A percentile compares a stretch with the other conserved stretches of the same genome.
Conservation (phyloP, 2,329 filamentous ascomycete genomes). For the Hypoxylon sp. region DNA sequence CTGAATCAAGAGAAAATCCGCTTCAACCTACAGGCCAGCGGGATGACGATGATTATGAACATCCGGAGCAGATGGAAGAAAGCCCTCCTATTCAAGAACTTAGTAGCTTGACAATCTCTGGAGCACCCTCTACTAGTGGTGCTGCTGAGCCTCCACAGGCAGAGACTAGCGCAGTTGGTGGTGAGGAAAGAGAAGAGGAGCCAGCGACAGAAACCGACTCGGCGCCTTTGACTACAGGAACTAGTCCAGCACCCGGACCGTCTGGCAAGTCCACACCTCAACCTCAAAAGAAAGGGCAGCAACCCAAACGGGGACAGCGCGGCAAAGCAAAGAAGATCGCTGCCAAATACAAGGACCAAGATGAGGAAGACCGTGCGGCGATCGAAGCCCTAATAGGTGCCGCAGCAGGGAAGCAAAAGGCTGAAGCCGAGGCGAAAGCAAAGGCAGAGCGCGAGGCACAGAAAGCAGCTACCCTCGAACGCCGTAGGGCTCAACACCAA, state of each 20-base stretch:
- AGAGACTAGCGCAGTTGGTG: conserved; percentile 43
- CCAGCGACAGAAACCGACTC: conserved; percentile 38
- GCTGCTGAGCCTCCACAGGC: conserved; percentile 38
- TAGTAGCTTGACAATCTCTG: conserved; percentile 42
- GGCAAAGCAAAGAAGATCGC: conserved; percentile 89
- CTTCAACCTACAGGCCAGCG: conserved; percentile 50
- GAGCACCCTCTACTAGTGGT: conserved; percentile 13
- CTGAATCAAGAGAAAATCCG: conserved; percentile 52
- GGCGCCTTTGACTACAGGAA: conserved; percentile 48
- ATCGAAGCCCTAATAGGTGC: conserved; percentile 91
- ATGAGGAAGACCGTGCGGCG: conserved; percentile 89
- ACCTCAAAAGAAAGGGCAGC: conserved; percentile 60
- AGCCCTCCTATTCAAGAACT: conserved; percentile 32
- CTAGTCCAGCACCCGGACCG: conserved; percentile 53
- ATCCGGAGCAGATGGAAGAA: conserved; percentile 39
- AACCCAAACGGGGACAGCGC: conserved; percentile 78
- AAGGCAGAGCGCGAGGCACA: conserved; percentile 80
- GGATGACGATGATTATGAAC: conserved; percentile 51
- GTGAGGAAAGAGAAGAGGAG: conserved; percentile 46
- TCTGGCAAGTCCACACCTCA: conserved; percentile 47
- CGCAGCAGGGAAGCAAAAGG: conserved; percentile 73
- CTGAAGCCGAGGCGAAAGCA: conserved; percentile 75
- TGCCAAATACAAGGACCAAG: conserved; percentile 91
- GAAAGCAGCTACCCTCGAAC: conserved; percentile 76
- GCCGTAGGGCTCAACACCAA: conserved; percentile 84